phyloP scores from a whole-genome alignment of 2,329 filamentous ascomycete genomes.

The Trichoderma breve region DNA sequence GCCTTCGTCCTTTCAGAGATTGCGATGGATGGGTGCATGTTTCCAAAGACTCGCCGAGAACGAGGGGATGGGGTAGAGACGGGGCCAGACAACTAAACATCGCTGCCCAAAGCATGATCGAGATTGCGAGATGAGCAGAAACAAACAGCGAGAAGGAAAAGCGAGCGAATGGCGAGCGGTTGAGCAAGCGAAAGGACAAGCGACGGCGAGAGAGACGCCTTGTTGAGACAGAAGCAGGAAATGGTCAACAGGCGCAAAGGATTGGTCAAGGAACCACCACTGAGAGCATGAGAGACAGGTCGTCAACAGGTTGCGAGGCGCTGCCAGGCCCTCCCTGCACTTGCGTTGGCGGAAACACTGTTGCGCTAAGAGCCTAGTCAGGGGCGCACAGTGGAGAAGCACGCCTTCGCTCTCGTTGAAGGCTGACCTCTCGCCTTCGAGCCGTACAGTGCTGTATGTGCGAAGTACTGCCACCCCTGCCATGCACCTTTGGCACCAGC shows the following conservation, averaged over 20 bases:
- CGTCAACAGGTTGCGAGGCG: constrained; percentile 5
- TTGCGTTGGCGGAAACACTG: constrained; percentile 19
- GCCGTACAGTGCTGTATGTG: not conserved
- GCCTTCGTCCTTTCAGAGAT: not conserved
- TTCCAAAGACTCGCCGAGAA: constrained; percentile 5
- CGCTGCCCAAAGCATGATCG: not conserved
- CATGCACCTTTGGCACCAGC: constrained; percentile 5
- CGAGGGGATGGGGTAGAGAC: not conserved
- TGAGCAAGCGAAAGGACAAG: not conserved
- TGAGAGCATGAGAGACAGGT: not conserved
- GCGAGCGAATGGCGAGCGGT: not conserved
- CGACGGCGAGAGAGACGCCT: not conserved
- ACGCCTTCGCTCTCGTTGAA: constrained; percentile 1
- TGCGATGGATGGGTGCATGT: constrained; percentile 10
- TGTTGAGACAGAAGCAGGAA: constrained; percentile 4
- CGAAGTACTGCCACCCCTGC: constrained; percentile 1
- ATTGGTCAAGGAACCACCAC: constrained; percentile 4
- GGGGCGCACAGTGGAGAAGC: constrained; percentile 14
- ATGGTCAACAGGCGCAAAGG: not conserved
- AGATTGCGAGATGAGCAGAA: constrained; percentile 12
- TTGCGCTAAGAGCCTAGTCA: constrained; percentile 19
- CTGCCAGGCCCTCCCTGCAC: constrained; percentile 14
- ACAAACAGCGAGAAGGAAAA: not conserved
- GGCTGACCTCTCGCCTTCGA: not conserved
- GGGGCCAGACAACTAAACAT: not conserved